phyloP scores from a whole-genome alignment of 371 early-diverging fungal genomes.

The Lichtheimia ornata region DNA sequence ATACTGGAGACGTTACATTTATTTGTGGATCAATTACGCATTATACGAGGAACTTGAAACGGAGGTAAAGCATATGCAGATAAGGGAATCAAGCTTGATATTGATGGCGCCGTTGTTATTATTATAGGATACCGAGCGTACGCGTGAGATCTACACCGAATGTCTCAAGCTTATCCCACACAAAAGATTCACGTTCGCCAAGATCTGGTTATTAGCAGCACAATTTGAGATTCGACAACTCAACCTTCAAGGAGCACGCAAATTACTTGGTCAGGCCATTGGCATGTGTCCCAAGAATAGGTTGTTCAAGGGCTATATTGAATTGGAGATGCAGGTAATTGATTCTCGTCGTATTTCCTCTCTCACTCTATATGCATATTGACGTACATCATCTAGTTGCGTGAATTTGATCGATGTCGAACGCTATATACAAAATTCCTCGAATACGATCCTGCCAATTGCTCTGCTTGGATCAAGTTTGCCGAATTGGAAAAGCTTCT shows the following conservation, averaged over 20 bases:
- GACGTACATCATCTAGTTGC: constrained; percentile 47
- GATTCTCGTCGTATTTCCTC: background rate
- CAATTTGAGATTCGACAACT: constrained; percentile 87
- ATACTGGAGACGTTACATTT: constrained; percentile 95
- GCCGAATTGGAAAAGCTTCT: constrained; percentile 87
- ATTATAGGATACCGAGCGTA: constrained; percentile 73
- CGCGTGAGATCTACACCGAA: constrained; percentile 83
- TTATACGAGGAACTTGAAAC: constrained; percentile 91
- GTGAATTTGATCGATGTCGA: constrained; percentile 95
- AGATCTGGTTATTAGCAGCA: constrained; percentile 93
- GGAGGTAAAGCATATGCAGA: constrained; percentile 42
- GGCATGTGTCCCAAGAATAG: constrained; percentile 82
- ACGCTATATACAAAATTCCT: constrained; percentile 87
- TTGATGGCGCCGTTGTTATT: background rate
- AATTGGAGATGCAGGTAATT: constrained; percentile 81
- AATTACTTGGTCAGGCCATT: constrained; percentile 82
- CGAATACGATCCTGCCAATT: constrained; percentile 82
- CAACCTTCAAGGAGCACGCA: constrained; percentile 79
- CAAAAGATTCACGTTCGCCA: constrained; percentile 92
- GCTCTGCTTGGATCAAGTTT: constrained; percentile 94
- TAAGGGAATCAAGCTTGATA: background rate
- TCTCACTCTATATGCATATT: background rate
- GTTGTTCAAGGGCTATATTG: constrained; percentile 95
- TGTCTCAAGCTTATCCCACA: constrained; percentile 92
- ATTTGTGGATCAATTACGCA: constrained; percentile 97